A percentile compares a stretch with the other conserved stretches of the same genome.
phyloP scores from a whole-genome alignment of 208 protist genomes.

The Giardia duodenalis region DNA sequence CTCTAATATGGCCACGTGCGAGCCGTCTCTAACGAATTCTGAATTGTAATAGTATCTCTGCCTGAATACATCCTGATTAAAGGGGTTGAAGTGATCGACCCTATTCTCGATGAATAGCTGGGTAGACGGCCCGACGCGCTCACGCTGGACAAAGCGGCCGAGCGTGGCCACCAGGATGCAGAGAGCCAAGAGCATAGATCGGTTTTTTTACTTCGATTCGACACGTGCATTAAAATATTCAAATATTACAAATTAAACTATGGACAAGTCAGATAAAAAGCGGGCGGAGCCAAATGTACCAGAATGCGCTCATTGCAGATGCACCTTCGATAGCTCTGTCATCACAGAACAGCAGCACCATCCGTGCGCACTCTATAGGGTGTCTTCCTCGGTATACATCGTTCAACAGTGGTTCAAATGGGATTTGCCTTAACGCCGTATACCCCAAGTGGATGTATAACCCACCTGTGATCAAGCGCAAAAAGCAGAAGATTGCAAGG shows the following conservation, averaged over 20 bases:
- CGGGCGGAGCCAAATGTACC: neutral
- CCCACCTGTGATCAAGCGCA: neutral
- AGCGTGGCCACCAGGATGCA: neutral
- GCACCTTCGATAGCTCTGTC: neutral
- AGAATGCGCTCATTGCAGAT: neutral
- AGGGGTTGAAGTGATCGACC: neutral
- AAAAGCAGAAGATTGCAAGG: neutral
- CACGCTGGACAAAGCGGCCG: neutral
- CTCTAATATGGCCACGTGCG: neutral
- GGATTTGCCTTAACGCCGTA: neutral
- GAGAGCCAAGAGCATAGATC: neutral
- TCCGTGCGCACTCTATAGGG: neutral
- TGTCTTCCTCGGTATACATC: no score
- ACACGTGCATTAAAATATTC: neutral
- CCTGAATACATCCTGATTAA: neutral
- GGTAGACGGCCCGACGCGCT: neutral
- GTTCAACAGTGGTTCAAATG: neutral
- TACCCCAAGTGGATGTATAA: neutral
- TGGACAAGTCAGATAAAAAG: neutral
- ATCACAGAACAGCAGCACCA: neutral
- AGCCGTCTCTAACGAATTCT: neutral
- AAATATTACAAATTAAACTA: neutral
- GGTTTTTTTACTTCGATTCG: neutral
- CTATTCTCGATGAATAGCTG: neutral
- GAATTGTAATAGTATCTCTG: constrained; percentile 25